phyloP scores from a whole-genome alignment of 108 stramenopile genomes.

The Fistulifera pelliculosa region DNA sequence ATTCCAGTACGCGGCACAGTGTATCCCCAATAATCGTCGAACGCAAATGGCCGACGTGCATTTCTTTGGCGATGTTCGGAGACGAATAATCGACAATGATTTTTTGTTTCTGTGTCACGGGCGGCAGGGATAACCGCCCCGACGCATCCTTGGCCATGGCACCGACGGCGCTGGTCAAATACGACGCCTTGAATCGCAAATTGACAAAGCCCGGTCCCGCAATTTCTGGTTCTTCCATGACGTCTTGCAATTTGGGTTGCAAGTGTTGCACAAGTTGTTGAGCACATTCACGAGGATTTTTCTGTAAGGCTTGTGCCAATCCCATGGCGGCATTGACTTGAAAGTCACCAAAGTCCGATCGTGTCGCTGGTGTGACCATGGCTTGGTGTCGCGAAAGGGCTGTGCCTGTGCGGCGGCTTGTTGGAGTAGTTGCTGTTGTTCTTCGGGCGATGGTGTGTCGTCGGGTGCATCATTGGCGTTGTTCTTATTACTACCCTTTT shows the following conservation, averaged over 20 bases:
- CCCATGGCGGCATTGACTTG: constrained; percentile 90
- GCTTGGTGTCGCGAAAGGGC: constrained; percentile 50
- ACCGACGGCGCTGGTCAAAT: constrained; percentile 42
- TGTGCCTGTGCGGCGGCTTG: constrained; percentile 45
- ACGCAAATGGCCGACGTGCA: constrained; percentile 99
- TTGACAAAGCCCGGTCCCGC: constrained; percentile 94
- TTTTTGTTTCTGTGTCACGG: constrained; percentile 50
- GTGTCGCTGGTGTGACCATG: constrained; percentile 76
- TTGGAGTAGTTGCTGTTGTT: constrained; percentile 44
- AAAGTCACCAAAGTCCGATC: constrained; percentile 87
- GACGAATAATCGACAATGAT: constrained; percentile 94
- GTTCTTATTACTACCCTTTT: constrained; percentile 58
- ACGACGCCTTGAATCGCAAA: constrained; percentile 62
- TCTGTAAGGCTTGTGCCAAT: constrained; percentile 31
- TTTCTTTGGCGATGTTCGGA: constrained; percentile 99
- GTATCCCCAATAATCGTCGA: constrained; percentile 98
- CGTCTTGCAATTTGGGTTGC: constrained; percentile 37
- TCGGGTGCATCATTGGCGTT: constrained; percentile 5
- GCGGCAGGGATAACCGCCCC: constrained; percentile 60
- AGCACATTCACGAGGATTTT: constrained; percentile 68
- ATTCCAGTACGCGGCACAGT: constrained; percentile 84
- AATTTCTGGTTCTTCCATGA: constrained; percentile 82
- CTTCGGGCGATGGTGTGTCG: constrained; percentile 36
- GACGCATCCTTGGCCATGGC: constrained; percentile 54
- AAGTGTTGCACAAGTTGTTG: constrained; percentile 57